Evolutionary conservation across 164 flowering plant species (phyloP), one percentile per base, ranked within the genome.

Genomic region (Tetracentron sinense): DNA sequence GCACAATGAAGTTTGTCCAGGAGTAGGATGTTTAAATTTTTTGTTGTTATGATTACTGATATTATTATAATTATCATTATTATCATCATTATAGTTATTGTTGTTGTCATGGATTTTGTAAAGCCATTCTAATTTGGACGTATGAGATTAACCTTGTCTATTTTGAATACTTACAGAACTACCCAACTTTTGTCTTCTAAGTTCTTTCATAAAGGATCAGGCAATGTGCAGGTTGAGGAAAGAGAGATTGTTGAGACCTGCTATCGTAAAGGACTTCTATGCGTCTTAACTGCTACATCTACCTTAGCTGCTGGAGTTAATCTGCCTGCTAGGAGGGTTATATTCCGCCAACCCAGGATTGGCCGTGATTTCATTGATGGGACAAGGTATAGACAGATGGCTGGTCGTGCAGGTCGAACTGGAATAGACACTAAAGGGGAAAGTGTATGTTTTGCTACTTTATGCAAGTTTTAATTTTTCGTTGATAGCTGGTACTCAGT

Each of bases 391-490:
- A 81, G 60, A 64, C 99, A 91, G 76, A 94, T 94, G 97, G 81
- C 99, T 75, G 99, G 97, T 70, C 87, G 99, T 60, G 99, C 97
- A 65, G 99, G 99, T 59, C 89, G 97, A 49, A 94, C 97, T 73
- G 99, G 99, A 69, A 94, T 94, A 64, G 99, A 94, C 79, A 83
- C 97, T 7, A 85, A 82, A 77, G 97, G 99, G 54, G 97, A 94
- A 86, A 94, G 99, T 83, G 99, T 94, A 88, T 60, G 97, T 70
- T 54, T 17, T 23, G 47, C 42, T 44, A 19, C 60, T 56, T 33
- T 26, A 46, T 64, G 17, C 55, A 19, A 60, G 38, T 19, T 56
- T 25, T 42, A 50, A 22, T 44, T 62, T 52, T 61, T 49, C 15
- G 16, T 66, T 62, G 20, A 47, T 28, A 42, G 54, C 35, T 28